A percentile compares a stretch with the other conserved stretches of the same genome.
phyloP scores from a whole-genome alignment of 2,329 filamentous ascomycete genomes.

The Scolecobasidium constrictum region DNA sequence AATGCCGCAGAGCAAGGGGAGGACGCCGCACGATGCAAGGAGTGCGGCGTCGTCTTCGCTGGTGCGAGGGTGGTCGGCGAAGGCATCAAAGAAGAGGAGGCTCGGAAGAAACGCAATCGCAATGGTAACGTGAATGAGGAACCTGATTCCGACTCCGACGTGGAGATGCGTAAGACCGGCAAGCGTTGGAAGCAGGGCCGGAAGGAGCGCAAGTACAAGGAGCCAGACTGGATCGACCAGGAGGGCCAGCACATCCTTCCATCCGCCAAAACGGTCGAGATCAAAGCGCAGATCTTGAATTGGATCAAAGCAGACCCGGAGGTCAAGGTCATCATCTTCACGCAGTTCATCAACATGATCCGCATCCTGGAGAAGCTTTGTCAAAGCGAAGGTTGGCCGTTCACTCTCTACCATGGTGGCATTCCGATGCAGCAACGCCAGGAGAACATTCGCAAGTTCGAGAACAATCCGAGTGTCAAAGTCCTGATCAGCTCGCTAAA shows the following conservation, averaged over 20 bases:
- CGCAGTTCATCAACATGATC: slow-evolving; percentile 46
- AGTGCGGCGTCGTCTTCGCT: slow-evolving; percentile 22
- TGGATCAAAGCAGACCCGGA: slow-evolving; percentile 32
- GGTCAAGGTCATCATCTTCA: slow-evolving; percentile 50
- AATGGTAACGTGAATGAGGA: slow-evolving; percentile 12
- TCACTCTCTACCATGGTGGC: slow-evolving; percentile 39
- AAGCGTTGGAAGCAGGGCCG: slow-evolving; percentile 19
- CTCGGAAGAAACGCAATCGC: neutral
- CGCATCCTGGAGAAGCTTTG: slow-evolving; percentile 41
- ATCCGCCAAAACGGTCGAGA: slow-evolving; percentile 33
- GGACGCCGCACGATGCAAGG: slow-evolving; percentile 16
- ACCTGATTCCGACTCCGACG: slow-evolving; percentile 7
- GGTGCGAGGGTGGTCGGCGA: slow-evolving; percentile 16
- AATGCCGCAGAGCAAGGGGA: slow-evolving; percentile 16
- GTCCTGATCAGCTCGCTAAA: slow-evolving; percentile 47
- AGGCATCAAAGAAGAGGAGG: slow-evolving; percentile 2
- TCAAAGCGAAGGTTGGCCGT: slow-evolving; percentile 36
- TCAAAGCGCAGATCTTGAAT: slow-evolving; percentile 34
- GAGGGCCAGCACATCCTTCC: slow-evolving; percentile 24
- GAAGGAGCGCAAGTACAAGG: slow-evolving; percentile 11
- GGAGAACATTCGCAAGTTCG: slow-evolving; percentile 37
- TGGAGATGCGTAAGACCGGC: neutral
- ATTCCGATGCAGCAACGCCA: slow-evolving; percentile 34
- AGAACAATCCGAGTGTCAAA: slow-evolving; percentile 22
- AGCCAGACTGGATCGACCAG: slow-evolving; percentile 20